Evolutionary conservation across 139 green algal species (phyloP), one percentile per base, ranked within the genome.

Genomic region (Closterium sp.): DNA sequence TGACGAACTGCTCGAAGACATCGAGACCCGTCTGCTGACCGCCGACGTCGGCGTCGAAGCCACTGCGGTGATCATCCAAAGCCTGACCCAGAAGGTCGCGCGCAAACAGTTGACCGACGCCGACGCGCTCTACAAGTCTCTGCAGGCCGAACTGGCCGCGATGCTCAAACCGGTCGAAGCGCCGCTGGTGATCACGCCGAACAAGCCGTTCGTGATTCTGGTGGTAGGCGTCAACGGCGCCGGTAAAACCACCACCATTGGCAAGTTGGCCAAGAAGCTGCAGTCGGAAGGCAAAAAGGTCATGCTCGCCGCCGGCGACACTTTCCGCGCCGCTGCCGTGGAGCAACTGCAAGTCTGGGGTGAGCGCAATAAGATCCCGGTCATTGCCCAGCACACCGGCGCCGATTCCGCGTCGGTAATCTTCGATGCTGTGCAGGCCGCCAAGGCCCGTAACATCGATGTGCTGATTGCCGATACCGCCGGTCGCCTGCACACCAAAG

Each of bases 171-270:
- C n/a, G n/a, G n/a, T n/a, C n/a, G n/a, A n/a, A n/a, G n/a, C n/a
- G n/a, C n/a, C n/a, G n/a, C n/a, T n/a, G n/a, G n/a, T n/a, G n/a
- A n/a, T n/a, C n/a, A n/a, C n/a, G n/a, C n/a, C n/a, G n/a, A 83
- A 83, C 12, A 83, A 83, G 19, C 64, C 64, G 12, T 83, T 28
- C 19, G 96, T 98, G 12, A 84, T 98, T 23, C 92, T 99, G 69
- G 95, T 99, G 30, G 97, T 99, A n/a, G 97, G 97, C n/a, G 97
- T 99, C 33, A 99, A 99, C 93, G 97, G 97, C 64, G 97, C 96
- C 1, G 97, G 97, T 55, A 99, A 99, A 92, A 99, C 97, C 6
- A 98, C 97, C 34, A 98, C 96, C 21, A 96, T 99, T 38, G 97
- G 91, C n/a, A 94, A 94, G 36, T 43, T 94, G 28, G 81, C 85